phyloP scores from a whole-genome alignment of 192 early-diverging fungal species.

The Dispira parvispora region DNA sequence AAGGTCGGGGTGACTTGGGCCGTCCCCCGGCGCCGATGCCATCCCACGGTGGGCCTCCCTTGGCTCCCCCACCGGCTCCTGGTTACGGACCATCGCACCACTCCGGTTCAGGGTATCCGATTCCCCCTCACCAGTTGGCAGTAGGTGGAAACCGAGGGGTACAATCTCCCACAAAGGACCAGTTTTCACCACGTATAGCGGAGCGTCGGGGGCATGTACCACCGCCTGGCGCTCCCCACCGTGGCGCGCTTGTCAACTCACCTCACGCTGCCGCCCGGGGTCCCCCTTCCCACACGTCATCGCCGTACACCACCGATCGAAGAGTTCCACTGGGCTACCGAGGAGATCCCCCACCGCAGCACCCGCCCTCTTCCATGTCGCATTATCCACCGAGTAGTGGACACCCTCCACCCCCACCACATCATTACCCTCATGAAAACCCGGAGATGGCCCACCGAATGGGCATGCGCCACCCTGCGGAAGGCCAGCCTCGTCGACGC shows the following conservation, averaged over 20 bases:
- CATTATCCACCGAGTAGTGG: neutral
- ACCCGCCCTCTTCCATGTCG: neutral
- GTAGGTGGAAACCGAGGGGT: too few species aligned
- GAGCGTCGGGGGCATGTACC: neutral
- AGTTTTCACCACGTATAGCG: too few species aligned
- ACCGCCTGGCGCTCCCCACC: neutral
- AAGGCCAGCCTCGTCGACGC: neutral
- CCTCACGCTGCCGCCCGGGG: neutral
- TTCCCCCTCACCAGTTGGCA: neutral
- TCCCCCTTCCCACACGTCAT: neutral
- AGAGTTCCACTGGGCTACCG: neutral
- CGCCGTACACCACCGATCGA: neutral
- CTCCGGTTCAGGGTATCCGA: neutral
- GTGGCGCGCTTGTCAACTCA: neutral
- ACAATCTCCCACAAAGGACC: too few species aligned
- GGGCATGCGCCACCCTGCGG: neutral
- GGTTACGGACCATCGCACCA: neutral
- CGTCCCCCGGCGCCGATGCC: neutral
- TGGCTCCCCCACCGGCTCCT: neutral
- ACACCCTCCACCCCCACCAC: neutral
- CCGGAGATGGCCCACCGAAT: neutral
- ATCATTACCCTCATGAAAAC: neutral
- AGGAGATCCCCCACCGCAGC: neutral
- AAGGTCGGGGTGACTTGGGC: neutral
- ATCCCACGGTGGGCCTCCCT: neutral